Evolutionary conservation across 1,284 basidiomycete species (phyloP), one percentile per base, ranked within the genome.

Genomic region (Stygiomarasmius scandens): DNA sequence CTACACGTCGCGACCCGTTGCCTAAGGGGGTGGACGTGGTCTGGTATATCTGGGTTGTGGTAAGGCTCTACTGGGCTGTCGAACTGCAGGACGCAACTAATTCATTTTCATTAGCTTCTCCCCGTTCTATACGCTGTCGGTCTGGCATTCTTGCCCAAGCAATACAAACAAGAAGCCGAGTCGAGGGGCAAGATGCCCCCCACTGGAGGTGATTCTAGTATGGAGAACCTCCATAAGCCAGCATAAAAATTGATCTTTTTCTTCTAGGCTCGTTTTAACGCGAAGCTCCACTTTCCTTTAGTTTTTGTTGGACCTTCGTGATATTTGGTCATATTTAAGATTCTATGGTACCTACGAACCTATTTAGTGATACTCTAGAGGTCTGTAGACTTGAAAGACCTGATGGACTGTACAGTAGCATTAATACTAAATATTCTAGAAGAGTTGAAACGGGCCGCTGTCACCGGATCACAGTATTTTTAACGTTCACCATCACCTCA

Each of bases 41-140:
- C 2, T 86, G 78, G 74, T 78, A 75, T 59, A 62, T 80, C 16
- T 86, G 83, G 83, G 71, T 79, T 54, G 74, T 75, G 61, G 83
- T 85, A 64, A 67, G 81, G 24, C 51, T 43, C 47, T 36, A 29
- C 9, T 50, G 4, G 12, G 2, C 12, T 27, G 11, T 38, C 5
- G 22, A 8, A 8, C 38, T 23, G 29, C 25, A 34, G 14, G 20
- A 1, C 2, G 22, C 14, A 43, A 14, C 11, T 20, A 16, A 22
- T 43, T 41, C 16, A 22, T 32, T 32, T 12, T 12, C 12, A 32
- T 12, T 49, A 83, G 82, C 55, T 82, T 49, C 62, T 84, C 23
- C 76, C 79, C 1, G 67, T 80, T 8, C 59, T 76, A 1, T 85
- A 85, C 66, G 64, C 70, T 49, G 69, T 66, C 8, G 82, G 83